Evolutionary conservation across 73 alveolate genomes (phyloP), one percentile per base, ranked within the genome.

Genomic region (Diophrys sp.): DNA sequence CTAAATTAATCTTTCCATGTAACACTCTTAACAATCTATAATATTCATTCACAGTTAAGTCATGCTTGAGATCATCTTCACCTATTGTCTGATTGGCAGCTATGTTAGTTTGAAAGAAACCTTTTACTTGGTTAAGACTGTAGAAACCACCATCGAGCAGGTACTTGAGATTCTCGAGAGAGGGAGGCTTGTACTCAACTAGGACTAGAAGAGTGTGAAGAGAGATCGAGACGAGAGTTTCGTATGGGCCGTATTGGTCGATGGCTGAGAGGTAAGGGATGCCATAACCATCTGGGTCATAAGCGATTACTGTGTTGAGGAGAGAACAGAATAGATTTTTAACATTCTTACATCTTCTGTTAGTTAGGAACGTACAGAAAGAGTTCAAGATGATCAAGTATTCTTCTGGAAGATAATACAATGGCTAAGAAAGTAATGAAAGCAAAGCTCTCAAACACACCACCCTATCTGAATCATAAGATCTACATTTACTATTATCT

Each of bases 121-220:
- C 80, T 24, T 86, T 66, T 25, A 80, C 72, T 53, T 68, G 44
- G 54, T 82, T 86, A n/a, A 86, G 73, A 2, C 85, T 44, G 11
- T 70, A 31, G 32, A 77, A 86, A 8, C 93, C 87, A 23, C 93
- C 93, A 2, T 73, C 33, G 23, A 85, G 78, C 34, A 85, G 56
- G 67, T 78, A 85, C 23, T n/a, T 72, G 27, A 85, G 18, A 31
- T 85, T 85, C 27, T 85, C 92, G 5, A 54, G 56, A n/a, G 87
- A 62, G n/a, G 92, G 92, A 11, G 92, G 92, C 67, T 85, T 85
- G 69, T 85, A 85, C 68, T 85, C 92, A 23, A 85, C 73, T 30
- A 85, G 30, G 1, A 85, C 69, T 23, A 85, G 72, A 11, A 85
- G 56, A 14, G 66, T 26, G 68, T 85, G 92, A 44, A 78, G 73